phyloP scores from a whole-genome alignment of 306 rosid genomes.

The Quercus dentata region DNA sequence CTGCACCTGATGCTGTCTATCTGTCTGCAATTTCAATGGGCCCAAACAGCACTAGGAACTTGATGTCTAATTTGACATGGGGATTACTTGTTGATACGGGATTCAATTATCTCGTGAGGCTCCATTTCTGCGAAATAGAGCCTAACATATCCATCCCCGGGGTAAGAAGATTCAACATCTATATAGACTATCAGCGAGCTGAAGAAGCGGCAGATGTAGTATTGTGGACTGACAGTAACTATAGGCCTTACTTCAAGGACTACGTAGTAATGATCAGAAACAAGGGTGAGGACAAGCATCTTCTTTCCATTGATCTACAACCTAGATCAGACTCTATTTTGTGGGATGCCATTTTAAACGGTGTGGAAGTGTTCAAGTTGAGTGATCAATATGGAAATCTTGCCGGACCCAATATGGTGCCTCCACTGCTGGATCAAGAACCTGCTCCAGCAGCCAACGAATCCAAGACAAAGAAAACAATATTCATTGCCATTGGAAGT shows the following conservation, averaged over 20 bases:
- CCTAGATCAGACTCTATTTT: rapidly evolving
- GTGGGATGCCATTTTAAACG: slow-evolving; percentile 6
- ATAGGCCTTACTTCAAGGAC: not conserved
- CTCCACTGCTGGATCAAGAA: not conserved
- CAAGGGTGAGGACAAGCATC: slow-evolving; percentile 16
- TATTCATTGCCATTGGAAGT: not conserved
- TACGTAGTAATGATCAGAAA: not conserved
- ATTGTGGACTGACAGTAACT: rapidly evolving
- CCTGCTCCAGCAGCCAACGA: not conserved
- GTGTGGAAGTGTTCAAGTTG: slow-evolving; percentile 28
- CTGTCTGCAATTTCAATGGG: slow-evolving; percentile 6
- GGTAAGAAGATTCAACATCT: not conserved
- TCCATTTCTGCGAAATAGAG: not conserved
- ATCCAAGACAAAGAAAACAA: not conserved
- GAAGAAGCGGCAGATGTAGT: not conserved
- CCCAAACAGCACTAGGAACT: not conserved
- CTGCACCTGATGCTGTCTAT: slow-evolving; percentile 31
- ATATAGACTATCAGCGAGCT: not conserved
- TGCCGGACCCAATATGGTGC: not conserved
- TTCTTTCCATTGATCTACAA: not conserved
- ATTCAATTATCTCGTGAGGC: slow-evolving; percentile 45
- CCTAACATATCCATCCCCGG: rapidly evolving
- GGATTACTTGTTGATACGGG: slow-evolving; percentile 38
- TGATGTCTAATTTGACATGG: slow-evolving; percentile 34
- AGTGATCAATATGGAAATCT: not conserved